These are phyloP conservation scores for Pulveroboletus sp. DNA, from an alignment of 768 basidiomycete species.

Conservation along the genomic window DNA sequence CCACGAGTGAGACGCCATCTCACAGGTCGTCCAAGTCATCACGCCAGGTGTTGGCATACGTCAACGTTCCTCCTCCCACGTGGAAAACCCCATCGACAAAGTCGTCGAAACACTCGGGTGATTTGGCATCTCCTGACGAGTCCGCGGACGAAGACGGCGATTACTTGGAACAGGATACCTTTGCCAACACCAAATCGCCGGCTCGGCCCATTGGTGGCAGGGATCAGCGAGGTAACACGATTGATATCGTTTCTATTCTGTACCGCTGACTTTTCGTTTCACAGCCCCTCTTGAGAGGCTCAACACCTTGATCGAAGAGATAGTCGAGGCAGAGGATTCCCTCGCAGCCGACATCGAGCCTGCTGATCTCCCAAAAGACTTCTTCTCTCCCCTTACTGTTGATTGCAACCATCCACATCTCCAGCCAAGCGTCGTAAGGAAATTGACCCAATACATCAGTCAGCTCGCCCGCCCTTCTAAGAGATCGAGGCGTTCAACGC, in stretches of 20 bases:
- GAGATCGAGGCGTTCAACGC: conserved; percentile 52
- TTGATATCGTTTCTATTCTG: not conserved
- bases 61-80: conserved; percentile 28
- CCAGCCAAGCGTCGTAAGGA: conserved; percentile 55
- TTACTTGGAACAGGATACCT: conserved; percentile 22
- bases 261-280: not conserved
- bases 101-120: conserved; percentile 28
- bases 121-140: conserved; percentile 52
- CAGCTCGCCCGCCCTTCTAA: conserved; percentile 68
- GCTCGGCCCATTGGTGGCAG: conserved; percentile 67
- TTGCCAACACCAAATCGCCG: conserved; percentile 45
- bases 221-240: conserved; percentile 62
- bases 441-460: conserved; percentile 66
- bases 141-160: conserved; percentile 44
- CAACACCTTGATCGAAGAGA: conserved; percentile 71
- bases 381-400: conserved; percentile 59
- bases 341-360: conserved; percentile 55
- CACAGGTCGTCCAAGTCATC: conserved; percentile 28
- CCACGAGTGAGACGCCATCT: conserved; percentile 25
- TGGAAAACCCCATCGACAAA: conserved; percentile 30
- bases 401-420: conserved; percentile 63
- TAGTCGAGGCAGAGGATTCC: conserved; percentile 79
- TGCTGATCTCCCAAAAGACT: conserved; percentile 54
- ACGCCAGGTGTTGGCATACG: conserved; percentile 34
- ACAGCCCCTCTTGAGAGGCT: conserved; percentile 76